Evolutionary conservation across 2,329 filamentous ascomycete genomes (phyloP), one percentile per base, ranked within the genome.

Genomic region (Exophiala dermatitidis): DNA sequence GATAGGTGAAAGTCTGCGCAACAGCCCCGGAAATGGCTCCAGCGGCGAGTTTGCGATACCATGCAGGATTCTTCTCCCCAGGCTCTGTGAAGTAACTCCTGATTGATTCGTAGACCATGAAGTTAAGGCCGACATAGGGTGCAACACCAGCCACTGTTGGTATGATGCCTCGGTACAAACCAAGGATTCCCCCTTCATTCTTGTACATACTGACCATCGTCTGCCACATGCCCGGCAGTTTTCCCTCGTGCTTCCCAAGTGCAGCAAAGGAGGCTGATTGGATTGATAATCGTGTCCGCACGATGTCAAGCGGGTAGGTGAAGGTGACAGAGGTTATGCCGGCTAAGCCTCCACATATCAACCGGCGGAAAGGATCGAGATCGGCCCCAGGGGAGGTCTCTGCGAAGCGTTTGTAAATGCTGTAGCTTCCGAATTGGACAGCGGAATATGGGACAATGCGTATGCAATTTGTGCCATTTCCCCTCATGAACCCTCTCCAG

Each of bases 371-470:
- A 2, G 93, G 82, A 12, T 79, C 77, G 56, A 97, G 76, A 30
- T 89, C 85, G 48, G 80, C 83, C 52, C 86, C 88, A 0, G 89
- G 85, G 40, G 82, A 77, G 43, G 79, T 70, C 67, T 95, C 90
- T 63, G 93, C 90, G 65, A 93, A 83, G 74, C 83, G 81, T 72
- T 95, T 96, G 74, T 98, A 98, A 62, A 97, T 83, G 69, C 95
- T 97, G 75, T 97, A 98, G 67, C 90, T 94, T 63, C 91, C 91
- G 71, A 98, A 98, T 67, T 98, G 93, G 38, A 97, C 93, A 7
- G 93, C 93, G 46, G 91, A 97, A 71, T 98, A 98, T 3, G 93
- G 93, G 48, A 98, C 89, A 62, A 98, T 98, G 58, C 93, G 88
- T 65, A 98, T 88, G 77, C 93, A 98, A 71, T 98, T 98, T 57